Evolutionary conservation across 2,329 filamentous ascomycete species (phyloP).

Genomic region (Aureobasidium lini): DNA sequence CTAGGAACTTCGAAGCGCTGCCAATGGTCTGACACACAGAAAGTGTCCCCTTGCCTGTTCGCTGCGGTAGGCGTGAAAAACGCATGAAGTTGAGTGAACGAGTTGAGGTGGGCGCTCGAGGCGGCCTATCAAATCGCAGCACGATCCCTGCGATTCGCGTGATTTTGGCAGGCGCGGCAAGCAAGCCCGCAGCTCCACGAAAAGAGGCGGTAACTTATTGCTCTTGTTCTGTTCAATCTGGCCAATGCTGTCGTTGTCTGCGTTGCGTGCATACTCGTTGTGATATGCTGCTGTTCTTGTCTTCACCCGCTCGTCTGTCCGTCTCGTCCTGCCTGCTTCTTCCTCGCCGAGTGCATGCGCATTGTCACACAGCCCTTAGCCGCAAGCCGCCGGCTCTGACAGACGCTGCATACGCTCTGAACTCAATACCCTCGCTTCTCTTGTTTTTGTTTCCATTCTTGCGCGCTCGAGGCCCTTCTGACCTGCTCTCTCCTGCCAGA

Average conservation of each 20-base stretch:
- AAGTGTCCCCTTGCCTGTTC: not conserved
- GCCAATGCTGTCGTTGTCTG: constrained; percentile 5
- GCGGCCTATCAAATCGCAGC: constrained; percentile 9
- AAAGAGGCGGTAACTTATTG: constrained; percentile 9
- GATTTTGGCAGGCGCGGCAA: constrained; percentile 7
- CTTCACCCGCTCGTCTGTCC: not conserved
- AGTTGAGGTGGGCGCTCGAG: not conserved
- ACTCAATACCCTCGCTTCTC: constrained; percentile 5
- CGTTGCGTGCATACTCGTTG: constrained; percentile 1
- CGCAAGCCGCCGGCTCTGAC: constrained; percentile 6
- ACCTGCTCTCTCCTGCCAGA: not conserved
- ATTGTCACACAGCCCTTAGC: not conserved
- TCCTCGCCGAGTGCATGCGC: not conserved
- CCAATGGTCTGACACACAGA: not conserved
- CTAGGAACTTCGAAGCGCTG: not conserved
- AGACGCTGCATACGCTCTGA: constrained; percentile 9
- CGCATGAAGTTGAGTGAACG: constrained; percentile 1
- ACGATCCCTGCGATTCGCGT: constrained; percentile 7
- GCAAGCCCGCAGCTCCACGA: constrained; percentile 7
- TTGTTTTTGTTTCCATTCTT: constrained; percentile 12
- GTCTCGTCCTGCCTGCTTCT: not conserved
- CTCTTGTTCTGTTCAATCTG: not conserved
- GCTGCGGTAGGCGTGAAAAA: not conserved
- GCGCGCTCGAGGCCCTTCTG: not conserved
- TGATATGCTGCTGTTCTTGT: not conserved